Base-by-base conservation (phyloP, 805 yeast genomes). In the Candida silvicultrix region DNA sequence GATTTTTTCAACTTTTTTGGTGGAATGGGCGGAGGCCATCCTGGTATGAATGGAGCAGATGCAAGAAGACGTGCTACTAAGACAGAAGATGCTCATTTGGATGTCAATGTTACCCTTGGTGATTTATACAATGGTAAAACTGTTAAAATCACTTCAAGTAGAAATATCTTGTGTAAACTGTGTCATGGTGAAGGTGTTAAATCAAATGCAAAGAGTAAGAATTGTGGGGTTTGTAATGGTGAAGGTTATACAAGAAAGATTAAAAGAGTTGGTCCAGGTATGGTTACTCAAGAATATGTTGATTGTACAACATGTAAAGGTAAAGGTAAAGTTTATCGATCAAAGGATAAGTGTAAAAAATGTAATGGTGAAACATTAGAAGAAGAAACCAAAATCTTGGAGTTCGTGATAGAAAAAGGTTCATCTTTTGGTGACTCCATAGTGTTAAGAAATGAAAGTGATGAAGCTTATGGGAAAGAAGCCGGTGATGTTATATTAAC, bases 151-250 rank as follows among this genome's bases (percentile, higher is more conserved):
- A 75, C 85, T 4, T 75, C 85, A 2, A 78, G 83, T 3, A 76
- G 97, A 60, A 78, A 85, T 56, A 71, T 85, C 10, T 65, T 89
- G 1, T 92, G 99, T 69, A 63, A 72, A 5, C 58, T 66, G 34
- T 92, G 99, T 66, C 67, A 73, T 37, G 97, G 97, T 2, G 65
- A 77, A 0, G 97, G 97, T 2, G 81, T 85, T 48, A 80, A 76
- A 51, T 65, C 80, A 51, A 68, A 75, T 52, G 84, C 90, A 3
- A 70, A 66, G 10, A 63, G 73, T 19, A 71, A 73, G 37, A 59
- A 59, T 35, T 94, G 98, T 70, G 67, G 71, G 1, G 62, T 68
- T 2, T 92, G 99, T 68, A 68, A 75, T 23, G 97, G 97, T 2
- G 64, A 68, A 31, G 97, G 98, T 2, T 63, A 64, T 35, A 73